These are phyloP conservation scores for Fusarium cyanostomum DNA, from an alignment of 2,329 filamentous ascomycete species.

Conservation along the genomic window DNA sequence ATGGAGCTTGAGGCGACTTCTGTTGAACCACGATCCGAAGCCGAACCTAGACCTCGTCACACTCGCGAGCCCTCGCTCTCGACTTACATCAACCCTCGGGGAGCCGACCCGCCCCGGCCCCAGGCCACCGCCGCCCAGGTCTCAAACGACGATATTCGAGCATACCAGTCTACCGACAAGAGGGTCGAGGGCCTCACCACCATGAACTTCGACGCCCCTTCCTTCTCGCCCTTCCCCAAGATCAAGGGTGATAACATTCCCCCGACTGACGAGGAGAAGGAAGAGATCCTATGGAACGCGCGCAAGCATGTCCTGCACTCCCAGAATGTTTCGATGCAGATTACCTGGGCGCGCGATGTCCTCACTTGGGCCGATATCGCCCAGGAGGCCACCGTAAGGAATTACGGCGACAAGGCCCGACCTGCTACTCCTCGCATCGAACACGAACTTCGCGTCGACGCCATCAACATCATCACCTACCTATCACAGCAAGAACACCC, in stretches of 20 bases:
- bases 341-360: conserved; percentile 95
- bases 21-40: conserved; percentile 49
- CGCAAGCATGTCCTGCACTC: conserved; percentile 87
- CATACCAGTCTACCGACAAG: conserved; percentile 51
- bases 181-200: conserved; percentile 51
- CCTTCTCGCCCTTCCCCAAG: conserved; percentile 92
- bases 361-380: conserved; percentile 88
- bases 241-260: conserved; percentile 89
- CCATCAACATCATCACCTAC: conserved; percentile 90
- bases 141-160: conserved; percentile 50
- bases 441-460: conserved; percentile 86
- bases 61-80: conserved; percentile 57
- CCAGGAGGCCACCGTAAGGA: conserved; percentile 77
- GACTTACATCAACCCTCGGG: conserved; percentile 48
- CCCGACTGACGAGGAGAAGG: conserved; percentile 92
- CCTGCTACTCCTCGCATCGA: conserved; percentile 86
- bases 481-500: conserved; percentile 92
- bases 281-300: conserved; percentile 86
- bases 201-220: conserved; percentile 69
- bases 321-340: conserved; percentile 94
- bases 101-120: conserved; percentile 43
- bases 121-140: conserved; percentile 47
- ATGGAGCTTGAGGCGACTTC: conserved; percentile 82
- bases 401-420: conserved; percentile 63
- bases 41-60: conserved; percentile 48